Evolutionary conservation across 2,329 filamentous ascomycete species (phyloP).

Genomic region (Alternaria triticina): DNA sequence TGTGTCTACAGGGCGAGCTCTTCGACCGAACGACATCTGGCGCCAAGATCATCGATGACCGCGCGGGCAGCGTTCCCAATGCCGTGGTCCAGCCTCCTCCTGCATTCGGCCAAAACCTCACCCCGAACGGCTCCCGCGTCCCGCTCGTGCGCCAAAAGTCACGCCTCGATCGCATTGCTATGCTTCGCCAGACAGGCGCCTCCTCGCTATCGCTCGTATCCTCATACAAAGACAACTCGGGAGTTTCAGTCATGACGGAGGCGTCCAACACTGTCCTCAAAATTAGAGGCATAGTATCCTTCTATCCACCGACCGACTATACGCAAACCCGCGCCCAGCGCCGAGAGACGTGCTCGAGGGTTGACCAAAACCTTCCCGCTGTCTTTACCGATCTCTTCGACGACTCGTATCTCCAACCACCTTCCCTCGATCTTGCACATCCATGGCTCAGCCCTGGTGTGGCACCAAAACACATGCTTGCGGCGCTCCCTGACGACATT

Average conservation of each 20-base stretch:
- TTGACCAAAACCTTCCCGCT: conserved; percentile 59
- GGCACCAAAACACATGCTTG: conserved; percentile 61
- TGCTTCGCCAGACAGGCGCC: conserved; percentile 42
- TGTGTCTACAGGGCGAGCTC: conserved; percentile 61
- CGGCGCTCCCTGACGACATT: conserved; percentile 63
- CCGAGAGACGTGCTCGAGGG: conserved; percentile 60
- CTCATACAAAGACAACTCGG: conserved; percentile 45
- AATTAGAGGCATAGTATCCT: conserved; percentile 64
- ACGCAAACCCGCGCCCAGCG: conserved; percentile 65
- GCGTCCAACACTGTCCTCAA: conserved; percentile 50
- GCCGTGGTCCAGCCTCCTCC: conserved; percentile 25
- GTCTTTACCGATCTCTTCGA: conserved; percentile 61
- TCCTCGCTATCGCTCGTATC: conserved; percentile 45
- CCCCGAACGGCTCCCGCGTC: conserved; percentile 42
- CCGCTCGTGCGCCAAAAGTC: conserved; percentile 41
- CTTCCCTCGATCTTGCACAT: conserved; percentile 58
- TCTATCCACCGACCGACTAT: conserved; percentile 69
- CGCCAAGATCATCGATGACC: conserved; percentile 34
- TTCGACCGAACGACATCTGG: conserved; percentile 40
- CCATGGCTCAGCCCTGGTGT: conserved; percentile 66
- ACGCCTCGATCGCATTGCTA: conserved; percentile 42
- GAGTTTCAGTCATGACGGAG: conserved; percentile 41
- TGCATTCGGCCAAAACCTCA: conserved; percentile 14
- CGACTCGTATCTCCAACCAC: conserved; percentile 57
- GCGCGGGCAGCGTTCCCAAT: conserved; percentile 35